phyloP scores from a whole-genome alignment of 495 filamentous ascomycete genomes.

The Thermothielavioides terrestris region DNA sequence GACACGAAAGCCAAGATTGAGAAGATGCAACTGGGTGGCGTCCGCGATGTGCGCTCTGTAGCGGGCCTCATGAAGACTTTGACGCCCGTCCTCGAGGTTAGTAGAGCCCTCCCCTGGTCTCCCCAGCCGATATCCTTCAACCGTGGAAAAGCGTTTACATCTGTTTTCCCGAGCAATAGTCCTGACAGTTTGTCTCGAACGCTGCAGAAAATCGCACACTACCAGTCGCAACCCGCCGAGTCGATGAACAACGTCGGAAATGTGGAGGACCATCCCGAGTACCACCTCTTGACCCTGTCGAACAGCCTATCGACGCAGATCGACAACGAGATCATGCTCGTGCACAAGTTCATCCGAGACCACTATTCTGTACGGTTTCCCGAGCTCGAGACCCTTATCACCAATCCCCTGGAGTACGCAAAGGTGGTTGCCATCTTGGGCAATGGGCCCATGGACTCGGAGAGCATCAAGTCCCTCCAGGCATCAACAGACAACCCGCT shows the following conservation, averaged over 20 bases:
- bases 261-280: slow-evolving; percentile 80
- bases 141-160: slow-evolving; percentile 41
- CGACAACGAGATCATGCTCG: slow-evolving; percentile 80
- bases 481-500: slow-evolving; percentile 67
- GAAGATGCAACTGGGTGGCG: slow-evolving; percentile 63
- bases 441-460: slow-evolving; percentile 83
- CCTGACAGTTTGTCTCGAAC: slow-evolving; percentile 50
- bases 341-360: slow-evolving; percentile 92
- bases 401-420: slow-evolving; percentile 87
- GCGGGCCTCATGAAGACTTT: slow-evolving; percentile 68
- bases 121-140: slow-evolving; percentile 7
- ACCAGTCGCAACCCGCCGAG: slow-evolving; percentile 58
- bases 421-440: slow-evolving; percentile 89
- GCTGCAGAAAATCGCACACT: slow-evolving; percentile 65
- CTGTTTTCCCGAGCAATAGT: slow-evolving; percentile 35
- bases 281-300: slow-evolving; percentile 71
- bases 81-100: slow-evolving; percentile 69
- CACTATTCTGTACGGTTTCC: slow-evolving; percentile 93
- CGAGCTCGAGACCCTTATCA: slow-evolving; percentile 89
- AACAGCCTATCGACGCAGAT: slow-evolving; percentile 83
- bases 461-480: slow-evolving; percentile 65
- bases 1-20: slow-evolving; percentile 65
- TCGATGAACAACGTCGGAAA: slow-evolving; percentile 55
- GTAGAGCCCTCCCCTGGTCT: slow-evolving; percentile 23
- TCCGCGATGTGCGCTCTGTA: slow-evolving; percentile 67